Evolutionary conservation across 2,329 filamentous ascomycete species (phyloP).

Genomic region (Colletotrichum zoysiae): DNA sequence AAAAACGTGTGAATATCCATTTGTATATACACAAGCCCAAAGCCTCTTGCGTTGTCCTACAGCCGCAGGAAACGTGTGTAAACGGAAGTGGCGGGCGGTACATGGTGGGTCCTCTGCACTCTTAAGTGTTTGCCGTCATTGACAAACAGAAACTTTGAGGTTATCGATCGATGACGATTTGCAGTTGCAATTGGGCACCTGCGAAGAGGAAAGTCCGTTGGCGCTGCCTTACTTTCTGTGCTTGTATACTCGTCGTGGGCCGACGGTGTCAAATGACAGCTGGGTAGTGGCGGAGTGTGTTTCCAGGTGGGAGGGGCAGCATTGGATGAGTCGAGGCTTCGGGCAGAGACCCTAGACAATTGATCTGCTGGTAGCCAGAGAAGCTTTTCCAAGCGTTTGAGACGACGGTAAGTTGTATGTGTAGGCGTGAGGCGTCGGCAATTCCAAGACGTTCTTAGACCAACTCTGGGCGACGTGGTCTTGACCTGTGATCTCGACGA

Average conservation of each 20-base stretch:
- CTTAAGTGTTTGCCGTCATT: background rate
- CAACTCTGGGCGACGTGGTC: background rate
- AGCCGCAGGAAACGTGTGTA: background rate
- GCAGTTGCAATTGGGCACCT: too few species aligned
- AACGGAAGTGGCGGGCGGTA: background rate
- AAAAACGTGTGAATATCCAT: background rate
- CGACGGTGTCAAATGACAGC: background rate
- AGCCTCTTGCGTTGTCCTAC: background rate
- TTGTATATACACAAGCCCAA: too few species aligned
- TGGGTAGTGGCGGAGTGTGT: background rate
- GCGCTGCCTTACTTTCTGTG: background rate
- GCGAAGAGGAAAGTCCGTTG: background rate
- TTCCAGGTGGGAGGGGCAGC: background rate
- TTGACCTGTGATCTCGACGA: background rate
- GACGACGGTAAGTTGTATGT: constrained; percentile 7
- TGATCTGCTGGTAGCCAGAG: constrained; percentile 13
- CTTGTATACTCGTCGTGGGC: background rate
- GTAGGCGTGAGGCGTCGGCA: background rate
- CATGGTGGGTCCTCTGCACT: background rate
- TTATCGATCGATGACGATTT: background rate
- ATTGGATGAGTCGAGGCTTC: background rate
- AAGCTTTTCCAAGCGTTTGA: constrained; percentile 2
- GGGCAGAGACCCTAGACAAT: constrained; percentile 11
- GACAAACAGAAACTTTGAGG: background rate
- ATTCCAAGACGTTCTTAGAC: background rate